Conservation (phyloP, 106 monocot species). For the Allium sativum region DNA sequence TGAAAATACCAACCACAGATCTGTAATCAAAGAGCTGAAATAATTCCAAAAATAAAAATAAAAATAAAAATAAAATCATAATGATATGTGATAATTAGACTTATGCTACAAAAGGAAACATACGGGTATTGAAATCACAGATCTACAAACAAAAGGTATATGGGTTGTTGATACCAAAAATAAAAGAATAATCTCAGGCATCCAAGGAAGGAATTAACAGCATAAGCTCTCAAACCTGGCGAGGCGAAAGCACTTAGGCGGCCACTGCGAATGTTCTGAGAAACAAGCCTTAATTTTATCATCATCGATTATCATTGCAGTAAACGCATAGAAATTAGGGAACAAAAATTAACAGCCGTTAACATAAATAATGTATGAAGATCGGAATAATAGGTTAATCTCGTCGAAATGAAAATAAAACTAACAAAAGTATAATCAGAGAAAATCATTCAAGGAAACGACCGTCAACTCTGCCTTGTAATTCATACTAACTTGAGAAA, state of each 20-base stretch:
- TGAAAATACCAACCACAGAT: no score
- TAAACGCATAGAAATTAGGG: neutral
- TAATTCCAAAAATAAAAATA: no score
- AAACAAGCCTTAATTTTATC: constrained; percentile 13
- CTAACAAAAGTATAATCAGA: constrained; percentile 4
- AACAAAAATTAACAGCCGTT: neutral
- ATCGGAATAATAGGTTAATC: neutral
- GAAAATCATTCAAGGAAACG: neutral
- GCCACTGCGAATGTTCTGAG: constrained; percentile 18
- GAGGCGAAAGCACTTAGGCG: constrained; percentile 16
- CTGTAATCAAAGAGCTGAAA: no score
- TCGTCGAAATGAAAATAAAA: neutral
- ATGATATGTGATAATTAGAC: no score
- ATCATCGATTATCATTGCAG: constrained; percentile 1
- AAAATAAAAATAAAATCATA: no score
- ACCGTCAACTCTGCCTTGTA: neutral
- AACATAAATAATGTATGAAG: neutral
- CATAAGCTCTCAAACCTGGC: constrained; percentile 15
- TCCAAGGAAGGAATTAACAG: constrained; percentile 10
- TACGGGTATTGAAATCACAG: no score
- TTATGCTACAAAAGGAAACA: no score
- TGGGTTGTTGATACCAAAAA: neutral
- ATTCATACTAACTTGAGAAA: neutral
- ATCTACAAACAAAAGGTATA: neutral
- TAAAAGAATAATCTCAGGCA: constrained; percentile 2